Conservation (phyloP, 2,329 filamentous ascomycete genomes). For the Nemania diffusa region DNA sequence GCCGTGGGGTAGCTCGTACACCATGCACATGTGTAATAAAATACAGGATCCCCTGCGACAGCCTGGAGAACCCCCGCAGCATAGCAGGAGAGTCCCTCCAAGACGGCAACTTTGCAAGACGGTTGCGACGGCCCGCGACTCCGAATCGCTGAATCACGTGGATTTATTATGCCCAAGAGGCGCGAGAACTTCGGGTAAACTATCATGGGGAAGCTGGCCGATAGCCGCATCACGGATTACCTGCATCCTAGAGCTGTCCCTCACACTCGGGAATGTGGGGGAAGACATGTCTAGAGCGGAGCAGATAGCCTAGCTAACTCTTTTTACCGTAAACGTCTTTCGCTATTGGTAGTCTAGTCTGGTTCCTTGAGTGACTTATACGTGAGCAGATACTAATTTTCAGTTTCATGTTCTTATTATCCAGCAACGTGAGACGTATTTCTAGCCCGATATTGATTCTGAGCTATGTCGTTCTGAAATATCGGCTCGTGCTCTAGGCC, state of each 20-base stretch:
- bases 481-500: neutral
- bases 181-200: slow-evolving; percentile 43
- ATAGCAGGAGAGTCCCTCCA: slow-evolving; percentile 42
- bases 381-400: neutral
- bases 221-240: slow-evolving; percentile 39
- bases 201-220: slow-evolving; percentile 39
- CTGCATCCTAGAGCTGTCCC: slow-evolving; percentile 34
- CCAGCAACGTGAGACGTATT: neutral
- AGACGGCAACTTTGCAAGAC: slow-evolving; percentile 44
- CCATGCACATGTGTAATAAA: slow-evolving; percentile 16
- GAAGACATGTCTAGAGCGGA: slow-evolving; percentile 4
- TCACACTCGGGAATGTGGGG: slow-evolving; percentile 26
- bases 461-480: neutral
- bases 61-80: slow-evolving; percentile 33
- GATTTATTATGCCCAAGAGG: slow-evolving; percentile 13
- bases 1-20: slow-evolving; percentile 47
- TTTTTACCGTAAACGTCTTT: too few relatives aligned
- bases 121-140: slow-evolving; percentile 47
- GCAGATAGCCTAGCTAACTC: neutral
- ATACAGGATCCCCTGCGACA: slow-evolving; percentile 6
- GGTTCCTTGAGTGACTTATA: neutral
- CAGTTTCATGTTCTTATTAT: neutral
- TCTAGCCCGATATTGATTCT: neutral
- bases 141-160: slow-evolving; percentile 36
- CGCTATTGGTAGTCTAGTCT: neutral